Percentiles rank a stretch among this genome's conserved stretches.
phyloP scores from a whole-genome alignment of 2,329 filamentous ascomycete genomes.

The Aspergillus neoniger region DNA sequence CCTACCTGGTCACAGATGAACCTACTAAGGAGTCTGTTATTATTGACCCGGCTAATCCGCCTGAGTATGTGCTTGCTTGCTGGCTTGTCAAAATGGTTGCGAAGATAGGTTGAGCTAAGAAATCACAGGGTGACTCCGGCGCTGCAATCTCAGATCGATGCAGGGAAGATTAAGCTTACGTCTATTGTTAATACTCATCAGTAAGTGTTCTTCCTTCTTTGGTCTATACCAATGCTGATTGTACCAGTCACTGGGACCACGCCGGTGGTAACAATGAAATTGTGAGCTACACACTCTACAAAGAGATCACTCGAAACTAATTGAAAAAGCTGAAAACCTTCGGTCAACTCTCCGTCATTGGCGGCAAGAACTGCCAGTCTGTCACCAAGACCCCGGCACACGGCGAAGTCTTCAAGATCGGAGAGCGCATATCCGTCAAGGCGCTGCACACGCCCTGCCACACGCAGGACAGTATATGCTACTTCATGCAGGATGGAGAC shows the following conservation, averaged over 20 bases:
- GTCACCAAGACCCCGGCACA: conserved; percentile 77
- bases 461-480: conserved; percentile 98
- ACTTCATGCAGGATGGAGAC: conserved; percentile 76
- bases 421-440: conserved; percentile 74
- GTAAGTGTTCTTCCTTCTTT: conserved; percentile 55
- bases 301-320: not conserved
- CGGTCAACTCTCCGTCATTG: conserved; percentile 72
- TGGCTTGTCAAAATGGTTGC: not conserved
- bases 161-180: conserved; percentile 75
- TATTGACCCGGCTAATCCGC: conserved; percentile 54
- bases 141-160: conserved; percentile 71
- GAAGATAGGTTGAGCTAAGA: not conserved
- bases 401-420: conserved; percentile 77
- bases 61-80: conserved; percentile 43
- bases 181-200: conserved; percentile 97
- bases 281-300: conserved; percentile 50
- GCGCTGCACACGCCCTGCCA: conserved; percentile 96
- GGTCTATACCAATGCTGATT: conserved; percentile 11
- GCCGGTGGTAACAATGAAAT: conserved; percentile 86
- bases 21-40: conserved; percentile 53
- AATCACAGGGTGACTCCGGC: conserved; percentile 59
- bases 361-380: conserved; percentile 79
- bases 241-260: conserved; percentile 82
- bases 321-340: conserved; percentile 56
- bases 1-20: conserved; percentile 54